A percentile compares a stretch with the other conserved stretches of the same genome.
phyloP scores from a whole-genome alignment of 1,284 basidiomycete species.

The Pseudozyma sp. region DNA sequence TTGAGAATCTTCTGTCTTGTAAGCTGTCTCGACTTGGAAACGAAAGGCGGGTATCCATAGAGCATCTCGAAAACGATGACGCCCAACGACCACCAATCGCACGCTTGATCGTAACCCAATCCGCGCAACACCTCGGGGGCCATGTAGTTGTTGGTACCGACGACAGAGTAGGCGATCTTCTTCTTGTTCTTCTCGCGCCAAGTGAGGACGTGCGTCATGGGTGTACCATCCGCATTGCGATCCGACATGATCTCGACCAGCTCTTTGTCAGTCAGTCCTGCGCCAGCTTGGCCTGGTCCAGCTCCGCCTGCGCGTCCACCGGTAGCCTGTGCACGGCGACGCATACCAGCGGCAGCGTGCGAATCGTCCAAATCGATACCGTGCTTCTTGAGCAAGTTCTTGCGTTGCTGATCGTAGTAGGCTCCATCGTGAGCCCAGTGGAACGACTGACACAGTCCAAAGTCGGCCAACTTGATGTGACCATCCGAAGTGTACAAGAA shows the following conservation, averaged over 20 bases:
- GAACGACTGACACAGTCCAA: slow-evolving; percentile 78
- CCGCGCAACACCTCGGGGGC: slow-evolving; percentile 92
- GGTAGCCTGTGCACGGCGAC: slow-evolving; percentile 29
- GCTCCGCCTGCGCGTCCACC: slow-evolving; percentile 22
- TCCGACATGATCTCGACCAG: slow-evolving; percentile 62
- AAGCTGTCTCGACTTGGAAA: slow-evolving; percentile 65
- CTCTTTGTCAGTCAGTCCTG: slow-evolving; percentile 51
- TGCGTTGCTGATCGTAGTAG: slow-evolving; percentile 91
- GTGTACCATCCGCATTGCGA: slow-evolving; percentile 62
- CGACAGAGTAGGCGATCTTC: slow-evolving; percentile 89
- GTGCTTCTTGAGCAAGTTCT: slow-evolving; percentile 87
- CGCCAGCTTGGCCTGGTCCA: slow-evolving; percentile 28
- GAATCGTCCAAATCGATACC: slow-evolving; percentile 89
- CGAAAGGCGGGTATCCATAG: slow-evolving; percentile 81
- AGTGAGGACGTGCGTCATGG: slow-evolving; percentile 72
- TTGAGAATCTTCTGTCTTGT: slow-evolving; percentile 74
- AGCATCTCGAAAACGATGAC: slow-evolving; percentile 78
- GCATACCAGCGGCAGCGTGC: slow-evolving; percentile 71
- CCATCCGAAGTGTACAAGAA: slow-evolving; percentile 93
- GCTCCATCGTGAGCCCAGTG: slow-evolving; percentile 68
- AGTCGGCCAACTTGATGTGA: slow-evolving; percentile 94
- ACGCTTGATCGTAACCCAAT: slow-evolving; percentile 87
- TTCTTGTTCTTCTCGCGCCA: slow-evolving; percentile 93
- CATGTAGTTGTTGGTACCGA: slow-evolving; percentile 76
- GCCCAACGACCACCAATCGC: slow-evolving; percentile 98